Base-by-base conservation (phyloP, 2,329 filamentous ascomycete genomes). In the Diaporthe sp. region DNA sequence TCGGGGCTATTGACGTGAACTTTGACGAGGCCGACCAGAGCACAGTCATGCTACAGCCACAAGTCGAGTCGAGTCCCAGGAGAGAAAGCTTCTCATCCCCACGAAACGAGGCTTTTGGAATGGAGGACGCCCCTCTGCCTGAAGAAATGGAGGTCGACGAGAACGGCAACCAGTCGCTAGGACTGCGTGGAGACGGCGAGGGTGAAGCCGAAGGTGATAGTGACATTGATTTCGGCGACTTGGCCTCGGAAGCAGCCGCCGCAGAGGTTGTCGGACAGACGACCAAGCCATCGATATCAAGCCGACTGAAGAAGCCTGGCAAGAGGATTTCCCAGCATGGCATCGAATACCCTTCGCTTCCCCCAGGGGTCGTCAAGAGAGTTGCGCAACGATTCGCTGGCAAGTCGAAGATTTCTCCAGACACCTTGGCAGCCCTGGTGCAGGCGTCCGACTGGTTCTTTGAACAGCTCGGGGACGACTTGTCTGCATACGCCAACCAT, bases 361-460 rank as follows among this genome's bases (percentile, higher is more conserved):
- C 95, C 3, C 85, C 90, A 0, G 89, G 91, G 0, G 91, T 96
- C 28, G 92, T 98, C 70, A 96, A 96, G 84, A 89, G 91, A 77
- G 84, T 95, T 2, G 93, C 93, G 10, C 92, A 92, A 46, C 93
- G 90, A 1, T 94, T 95, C 80, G 90, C 93, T 28, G 91, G 92
- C 79, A 91, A 90, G 5, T 90, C 92, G 60, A 94, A 93, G 78
- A 90, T 98, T 62, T 92, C 89, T 75, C 91, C 93, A 61, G 94
- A 97, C 71, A 92, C 94, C 2, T 85, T 98, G 51, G 89, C 90
- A 42, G 93, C 93, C 6, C 91, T 98, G 72, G 92, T 93, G 80
- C 93, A 95, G 82, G 94, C 95, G 0, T 94, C 94, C 3, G 94
- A 97, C 77, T 97, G 95, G 93, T 98, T 95, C 83, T 98, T 98